Conservation (phyloP, 2,329 filamentous ascomycete species). For the Penicillium digitatum region DNA sequence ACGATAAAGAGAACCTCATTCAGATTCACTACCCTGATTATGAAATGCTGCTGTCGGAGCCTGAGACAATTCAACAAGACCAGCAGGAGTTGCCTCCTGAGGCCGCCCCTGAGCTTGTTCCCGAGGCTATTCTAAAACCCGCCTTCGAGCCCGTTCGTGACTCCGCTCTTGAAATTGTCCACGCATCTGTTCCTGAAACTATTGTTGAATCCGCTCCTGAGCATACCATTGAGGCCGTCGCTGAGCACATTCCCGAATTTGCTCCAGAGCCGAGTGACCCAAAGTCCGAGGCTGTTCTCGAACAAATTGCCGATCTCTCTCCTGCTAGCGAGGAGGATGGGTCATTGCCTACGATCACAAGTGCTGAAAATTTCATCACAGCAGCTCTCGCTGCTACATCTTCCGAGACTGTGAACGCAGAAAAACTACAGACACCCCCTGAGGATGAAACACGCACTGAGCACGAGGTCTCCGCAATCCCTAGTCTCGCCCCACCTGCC, state of each 20-base stretch:
- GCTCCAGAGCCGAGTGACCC: neutral
- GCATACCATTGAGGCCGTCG: neutral
- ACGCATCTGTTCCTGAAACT: conserved; percentile 12
- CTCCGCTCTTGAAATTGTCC: neutral
- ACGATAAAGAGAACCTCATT: conserved; percentile 25
- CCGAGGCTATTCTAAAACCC: conserved; percentile 6
- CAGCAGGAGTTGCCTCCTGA: conserved; percentile 2
- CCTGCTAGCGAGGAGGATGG: conserved; percentile 16
- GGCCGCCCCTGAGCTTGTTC: conserved; percentile 4
- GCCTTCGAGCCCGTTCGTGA: neutral
- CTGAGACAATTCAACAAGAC: conserved; percentile 12
- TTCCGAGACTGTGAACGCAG: conserved; percentile 13
- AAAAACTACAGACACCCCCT: conserved; percentile 17
- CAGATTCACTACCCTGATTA: conserved; percentile 14
- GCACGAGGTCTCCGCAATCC: conserved; percentile 23
- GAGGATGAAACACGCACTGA: conserved; percentile 27
- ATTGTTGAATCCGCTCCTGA: neutral
- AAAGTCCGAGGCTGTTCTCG: neutral
- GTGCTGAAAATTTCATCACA: conserved; percentile 11
- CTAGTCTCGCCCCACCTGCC: conserved; percentile 30
- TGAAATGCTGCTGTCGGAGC: conserved; percentile 7
- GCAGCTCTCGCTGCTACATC: conserved; percentile 10
- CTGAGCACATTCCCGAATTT: conserved; percentile 8
- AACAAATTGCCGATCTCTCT: conserved; percentile 15
- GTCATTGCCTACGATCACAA: conserved; percentile 16